Evolutionary conservation across 495 filamentous ascomycete species (phyloP).

Genomic region (Hypoxylon rickii): DNA sequence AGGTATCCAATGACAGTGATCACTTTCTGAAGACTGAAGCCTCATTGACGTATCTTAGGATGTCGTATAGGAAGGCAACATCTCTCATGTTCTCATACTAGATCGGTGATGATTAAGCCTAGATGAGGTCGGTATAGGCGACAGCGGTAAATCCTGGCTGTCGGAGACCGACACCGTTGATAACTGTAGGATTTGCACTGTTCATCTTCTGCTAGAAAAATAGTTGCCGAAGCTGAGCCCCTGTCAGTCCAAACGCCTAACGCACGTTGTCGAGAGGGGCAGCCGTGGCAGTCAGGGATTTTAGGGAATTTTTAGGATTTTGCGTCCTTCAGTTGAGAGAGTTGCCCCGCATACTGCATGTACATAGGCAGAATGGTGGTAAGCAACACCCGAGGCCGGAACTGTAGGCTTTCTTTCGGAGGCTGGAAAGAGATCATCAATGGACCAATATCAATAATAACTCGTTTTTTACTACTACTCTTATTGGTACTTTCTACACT

Average conservation of each 20-base stretch:
- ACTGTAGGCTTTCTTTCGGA: no score
- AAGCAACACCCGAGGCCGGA: slow-evolving; percentile 12
- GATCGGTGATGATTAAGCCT: no score
- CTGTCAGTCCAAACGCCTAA: slow-evolving; percentile 14
- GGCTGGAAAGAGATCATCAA: background rate
- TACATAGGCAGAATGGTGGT: background rate
- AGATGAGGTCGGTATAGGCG: no score
- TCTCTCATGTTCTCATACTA: no score
- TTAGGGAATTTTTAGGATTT: no score
- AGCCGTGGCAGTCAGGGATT: slow-evolving; percentile 18
- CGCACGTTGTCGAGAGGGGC: slow-evolving; percentile 30
- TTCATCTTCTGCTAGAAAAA: no score
- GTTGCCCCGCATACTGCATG: slow-evolving; percentile 20
- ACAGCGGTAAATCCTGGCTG: slow-evolving; percentile 6
- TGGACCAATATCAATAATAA: background rate
- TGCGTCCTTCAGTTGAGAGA: slow-evolving; percentile 23
- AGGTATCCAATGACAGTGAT: no score
- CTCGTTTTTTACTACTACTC: background rate
- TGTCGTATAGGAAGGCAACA: no score
- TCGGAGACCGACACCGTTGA: slow-evolving; percentile 9
- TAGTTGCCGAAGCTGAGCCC: slow-evolving; percentile 30
- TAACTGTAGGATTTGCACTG: background rate
- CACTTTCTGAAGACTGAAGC: no score
- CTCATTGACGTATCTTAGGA: no score
- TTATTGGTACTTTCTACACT: no score